Base-by-base conservation (phyloP, 495 filamentous ascomycete species). In the Xylaria intraflava region DNA sequence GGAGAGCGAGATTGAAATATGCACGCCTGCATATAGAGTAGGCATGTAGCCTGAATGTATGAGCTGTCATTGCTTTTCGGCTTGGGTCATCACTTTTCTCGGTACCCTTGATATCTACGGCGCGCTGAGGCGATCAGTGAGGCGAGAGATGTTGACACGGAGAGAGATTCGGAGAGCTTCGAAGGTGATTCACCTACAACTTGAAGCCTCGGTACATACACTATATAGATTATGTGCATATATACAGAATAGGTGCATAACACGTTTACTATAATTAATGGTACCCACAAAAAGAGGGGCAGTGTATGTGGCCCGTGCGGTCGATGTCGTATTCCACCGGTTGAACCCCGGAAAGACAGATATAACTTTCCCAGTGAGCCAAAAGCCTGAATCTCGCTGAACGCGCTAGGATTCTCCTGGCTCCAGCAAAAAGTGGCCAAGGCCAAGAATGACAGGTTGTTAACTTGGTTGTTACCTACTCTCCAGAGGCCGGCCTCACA, bases 371-470 rank as follows among this genome's bases (percentile, higher is more conserved):
- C 7, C 10, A 33, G 2, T 33, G 11, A 7, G 2, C 31, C 8
- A 33, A n/a, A n/a, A n/a, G n/a, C n/a, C n/a, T n/a, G n/a, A n/a
- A n/a, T n/a, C n/a, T n/a, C n/a, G n/a, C n/a, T n/a, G n/a, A n/a
- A n/a, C n/a, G n/a, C n/a, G n/a, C n/a, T n/a, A n/a, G n/a, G n/a
- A n/a, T n/a, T n/a, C n/a, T n/a, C n/a, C n/a, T n/a, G n/a, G n/a
- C n/a, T 12, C 31, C 14, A 10, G 31, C 10, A 33, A 17, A 3
- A 26, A 22, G 29, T 17, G 31, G 52, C 52, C 54, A 55, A 60
- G 58, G 46, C 51, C 59, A 53, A 59, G 53, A 63, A 64, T 64
- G 64, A 64, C 64, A 66, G 64, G 53, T 56, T 66, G 64, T 66
- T 64, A 49, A 55, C 33, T 55, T 36, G 26, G 23, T 40, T n/a